Base-by-base conservation (phyloP, 805 yeast genomes). In the Hanseniaspora clermontiae region DNA sequence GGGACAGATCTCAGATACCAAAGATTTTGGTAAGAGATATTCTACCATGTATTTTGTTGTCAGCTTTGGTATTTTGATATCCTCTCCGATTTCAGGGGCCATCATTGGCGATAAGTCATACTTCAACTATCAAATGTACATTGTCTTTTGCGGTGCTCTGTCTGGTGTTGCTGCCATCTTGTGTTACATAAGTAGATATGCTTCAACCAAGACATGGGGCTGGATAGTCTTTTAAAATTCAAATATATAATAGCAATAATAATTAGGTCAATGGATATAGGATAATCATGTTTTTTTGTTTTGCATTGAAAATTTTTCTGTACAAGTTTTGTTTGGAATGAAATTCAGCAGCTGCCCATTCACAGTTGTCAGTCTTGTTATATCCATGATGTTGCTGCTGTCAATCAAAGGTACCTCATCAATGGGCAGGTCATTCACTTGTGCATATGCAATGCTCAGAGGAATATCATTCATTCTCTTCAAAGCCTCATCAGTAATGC, bases 1-100 rank as follows among this genome's bases (percentile, higher is more conserved):
- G 49, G 80, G 79, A 0, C 77, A 75, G 43, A 77, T 79, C 38
- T 76, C 80, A 34, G 73, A 74, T 49, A 72, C 74, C 1, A 75
- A 74, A 38, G 72, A 69, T 56, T 76, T 75, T 62, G 81, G 80
- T 14, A 72, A 73, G 60, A 70, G 77, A 29, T 76, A 76, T 62
- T 76, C 79, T 2, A 73, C 79, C 2, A 73, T 78, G 64, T 80
- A 79, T 63, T 73, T 78, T 43, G 66, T 78, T 61, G 79, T 77
- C 5, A 73, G 83, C 2, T 71, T 77, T 59, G 73, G 73, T 19
- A 68, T 70, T 51, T 65, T 77, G 34, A 66, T 71, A 6, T 67
- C 73, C 14, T 69, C 77, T 27, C 80, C 80, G 2, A 64, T 74
- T 9, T 74, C 77, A 0, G 74, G 79, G 40, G 71, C 72, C 2